A percentile compares a stretch with the other conserved stretches of the same genome.
Evolutionary conservation across 1,139 yeast species (phyloP).

Genomic region (Sugiyamaella paludigena): DNA sequence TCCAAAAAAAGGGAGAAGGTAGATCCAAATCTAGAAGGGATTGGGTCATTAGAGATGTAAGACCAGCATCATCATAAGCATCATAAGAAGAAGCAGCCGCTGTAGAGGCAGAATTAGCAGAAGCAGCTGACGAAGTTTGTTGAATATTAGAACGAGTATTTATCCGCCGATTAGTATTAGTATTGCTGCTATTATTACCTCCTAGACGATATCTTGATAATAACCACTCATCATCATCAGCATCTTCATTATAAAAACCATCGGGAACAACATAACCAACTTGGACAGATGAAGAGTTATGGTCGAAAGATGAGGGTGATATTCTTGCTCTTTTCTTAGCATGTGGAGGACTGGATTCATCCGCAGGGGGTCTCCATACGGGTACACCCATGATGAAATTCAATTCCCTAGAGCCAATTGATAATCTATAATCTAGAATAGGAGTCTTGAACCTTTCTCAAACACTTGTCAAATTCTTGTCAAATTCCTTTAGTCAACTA

Average conservation of each 20-base stretch:
- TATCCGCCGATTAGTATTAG: background rate
- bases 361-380: slow-evolving; percentile 23
- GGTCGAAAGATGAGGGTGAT: background rate
- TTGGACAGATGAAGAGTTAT: slow-evolving; percentile 1
- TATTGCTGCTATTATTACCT: background rate
- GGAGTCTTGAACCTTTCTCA: too few species aligned
- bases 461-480: too few species aligned
- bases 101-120: background rate
- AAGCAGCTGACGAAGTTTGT: background rate
- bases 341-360: slow-evolving; percentile 3
- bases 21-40: background rate
- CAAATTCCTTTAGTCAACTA: too few species aligned
- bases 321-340: slow-evolving; percentile 10
- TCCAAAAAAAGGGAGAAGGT: slow-evolving; percentile 3
- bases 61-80: slow-evolving; percentile 5
- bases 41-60: slow-evolving; percentile 3
- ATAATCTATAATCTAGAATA: too few species aligned
- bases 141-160: background rate
- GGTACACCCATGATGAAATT: slow-evolving; percentile 26
- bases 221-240: slow-evolving; percentile 1
- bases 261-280: slow-evolving; percentile 7
- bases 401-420: too few species aligned
- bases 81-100: slow-evolving; percentile 2
- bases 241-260: background rate
- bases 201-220: slow-evolving; percentile 5